phyloP scores from a whole-genome alignment of 176 grass and related monocot genomes.

The Canna indica region DNA sequence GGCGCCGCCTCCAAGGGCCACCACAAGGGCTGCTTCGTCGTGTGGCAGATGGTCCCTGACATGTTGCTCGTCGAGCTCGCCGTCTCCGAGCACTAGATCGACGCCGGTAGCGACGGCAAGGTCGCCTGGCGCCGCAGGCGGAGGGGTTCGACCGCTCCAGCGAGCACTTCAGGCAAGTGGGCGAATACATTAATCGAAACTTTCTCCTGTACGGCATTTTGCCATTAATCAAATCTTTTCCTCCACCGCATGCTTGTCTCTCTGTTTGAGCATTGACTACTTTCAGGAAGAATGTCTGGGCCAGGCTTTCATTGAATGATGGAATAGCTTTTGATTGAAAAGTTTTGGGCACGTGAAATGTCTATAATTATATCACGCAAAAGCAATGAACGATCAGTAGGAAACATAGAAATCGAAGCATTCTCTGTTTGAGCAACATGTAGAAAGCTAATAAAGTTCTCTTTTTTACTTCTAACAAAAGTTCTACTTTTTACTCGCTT shows the following conservation, averaged over 20 bases:
- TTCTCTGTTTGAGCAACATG: neutral
- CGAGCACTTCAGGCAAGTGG: conserved; percentile 79
- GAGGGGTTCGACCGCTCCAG: conserved; percentile 70
- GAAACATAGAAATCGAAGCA: neutral
- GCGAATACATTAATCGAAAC: neutral
- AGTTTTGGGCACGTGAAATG: neutral
- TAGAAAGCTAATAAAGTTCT: neutral
- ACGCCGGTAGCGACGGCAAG: conserved; percentile 77
- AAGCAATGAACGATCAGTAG: neutral
- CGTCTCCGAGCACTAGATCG: conserved; percentile 67
- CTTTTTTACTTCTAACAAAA: neutral
- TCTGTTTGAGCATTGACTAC: neutral
- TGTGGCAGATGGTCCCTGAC: conserved; percentile 83
- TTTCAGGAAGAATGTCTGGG: conserved; percentile 7
- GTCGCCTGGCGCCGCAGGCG: conserved; percentile 88
- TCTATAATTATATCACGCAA: neutral
- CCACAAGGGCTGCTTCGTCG: conserved; percentile 76
- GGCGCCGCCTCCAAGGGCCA: conserved; percentile 7
- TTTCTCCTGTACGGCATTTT: neutral
- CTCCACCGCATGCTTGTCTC: neutral
- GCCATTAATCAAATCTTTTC: neutral
- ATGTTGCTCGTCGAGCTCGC: conserved; percentile 91
- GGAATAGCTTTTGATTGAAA: neutral
- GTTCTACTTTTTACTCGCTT: neutral
- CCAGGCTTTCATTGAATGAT: conserved; percentile 6